Evolutionary conservation across 495 filamentous ascomycete species (phyloP).

Genomic region (Trichoderma erinaceum): DNA sequence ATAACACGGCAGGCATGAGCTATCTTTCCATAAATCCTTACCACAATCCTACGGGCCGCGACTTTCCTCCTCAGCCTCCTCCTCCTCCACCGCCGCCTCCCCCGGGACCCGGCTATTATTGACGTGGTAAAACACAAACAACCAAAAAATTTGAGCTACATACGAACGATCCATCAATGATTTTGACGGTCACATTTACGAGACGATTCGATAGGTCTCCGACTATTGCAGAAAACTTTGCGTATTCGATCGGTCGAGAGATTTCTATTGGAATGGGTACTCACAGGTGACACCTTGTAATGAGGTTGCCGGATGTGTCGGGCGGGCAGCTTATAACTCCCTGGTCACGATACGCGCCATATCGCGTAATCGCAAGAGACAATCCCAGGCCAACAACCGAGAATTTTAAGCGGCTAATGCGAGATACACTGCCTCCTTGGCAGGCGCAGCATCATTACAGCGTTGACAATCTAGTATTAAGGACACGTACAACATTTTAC

Average conservation of each 20-base stretch:
- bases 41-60: not conserved
- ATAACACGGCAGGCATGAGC: not conserved
- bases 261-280: not conserved
- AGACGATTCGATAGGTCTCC: not conserved
- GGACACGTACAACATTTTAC: too few relatives aligned
- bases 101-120: not conserved
- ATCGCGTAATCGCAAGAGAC: not conserved
- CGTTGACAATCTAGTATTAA: not conserved
- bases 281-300: not conserved
- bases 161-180: not conserved
- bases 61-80: not conserved
- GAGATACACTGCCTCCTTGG: not conserved
- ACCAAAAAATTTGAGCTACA: not conserved
- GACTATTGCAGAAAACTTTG: not conserved
- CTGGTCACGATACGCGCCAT: not conserved
- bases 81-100: not conserved
- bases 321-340: not conserved
- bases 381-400: not conserved
- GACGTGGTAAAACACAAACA: not conserved
- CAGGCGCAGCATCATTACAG: not conserved
- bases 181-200: not conserved
- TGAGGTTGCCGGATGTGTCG: not conserved
- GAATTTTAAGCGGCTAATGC: not conserved
- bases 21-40: not conserved
- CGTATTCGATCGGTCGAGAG: not conserved